Evolutionary conservation across 108 stramenopile species (phyloP).

Genomic region (Cyclotella choctawhatcheeana): DNA sequence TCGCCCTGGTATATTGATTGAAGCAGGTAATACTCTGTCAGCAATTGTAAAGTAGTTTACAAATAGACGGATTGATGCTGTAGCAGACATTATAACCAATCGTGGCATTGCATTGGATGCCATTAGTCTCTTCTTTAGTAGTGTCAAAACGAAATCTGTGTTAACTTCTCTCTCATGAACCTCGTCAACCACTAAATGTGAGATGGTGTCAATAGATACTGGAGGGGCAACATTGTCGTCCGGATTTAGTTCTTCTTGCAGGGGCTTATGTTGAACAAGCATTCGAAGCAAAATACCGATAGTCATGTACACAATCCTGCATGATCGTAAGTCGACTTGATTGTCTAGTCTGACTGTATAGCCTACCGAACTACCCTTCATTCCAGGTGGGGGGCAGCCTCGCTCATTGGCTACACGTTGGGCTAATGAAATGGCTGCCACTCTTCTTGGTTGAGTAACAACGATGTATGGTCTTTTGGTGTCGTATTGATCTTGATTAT

Average conservation of each 20-base stretch:
- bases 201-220: conserved; percentile 48
- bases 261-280: conserved; percentile 50
- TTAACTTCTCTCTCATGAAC: conserved; percentile 76
- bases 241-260: background rate
- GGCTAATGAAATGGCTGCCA: conserved; percentile 90
- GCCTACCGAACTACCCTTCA: conserved; percentile 64
- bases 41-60: conserved; percentile 41
- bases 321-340: conserved; percentile 40
- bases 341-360: conserved; percentile 75
- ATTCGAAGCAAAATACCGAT: conserved; percentile 88
- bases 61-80: conserved; percentile 55
- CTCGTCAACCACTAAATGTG: conserved; percentile 87
- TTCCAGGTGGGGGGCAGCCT: conserved; percentile 54
- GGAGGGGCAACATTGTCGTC: conserved; percentile 19
- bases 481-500: conserved; percentile 37
- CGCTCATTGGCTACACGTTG: conserved; percentile 88
- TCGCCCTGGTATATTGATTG: conserved; percentile 59
- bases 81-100: conserved; percentile 75
- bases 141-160: conserved; percentile 72
- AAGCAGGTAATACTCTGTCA: conserved; percentile 13
- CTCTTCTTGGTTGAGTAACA: conserved; percentile 91
- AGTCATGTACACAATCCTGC: conserved; percentile 74
- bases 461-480: conserved; percentile 55
- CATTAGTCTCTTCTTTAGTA: conserved; percentile 57
- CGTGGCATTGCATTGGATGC: conserved; percentile 35